Percentiles rank a stretch among this genome's conserved stretches.
Conservation (phyloP, 2,329 filamentous ascomycete species). For the Fulvia fulva region DNA sequence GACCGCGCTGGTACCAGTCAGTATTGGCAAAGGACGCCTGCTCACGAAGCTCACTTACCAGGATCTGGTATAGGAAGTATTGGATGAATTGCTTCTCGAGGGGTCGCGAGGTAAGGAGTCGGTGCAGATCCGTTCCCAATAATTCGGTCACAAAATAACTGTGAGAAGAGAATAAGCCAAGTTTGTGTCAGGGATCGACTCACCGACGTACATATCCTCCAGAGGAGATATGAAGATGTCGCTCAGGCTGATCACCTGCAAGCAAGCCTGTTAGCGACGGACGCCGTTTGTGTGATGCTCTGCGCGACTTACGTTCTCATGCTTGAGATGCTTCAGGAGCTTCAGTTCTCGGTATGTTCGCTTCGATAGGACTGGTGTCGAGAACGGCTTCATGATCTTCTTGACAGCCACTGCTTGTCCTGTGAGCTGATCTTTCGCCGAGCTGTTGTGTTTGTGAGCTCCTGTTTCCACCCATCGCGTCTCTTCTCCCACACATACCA, state of each 20-base stretch:
- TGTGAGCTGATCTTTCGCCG: slow-evolving; percentile 95
- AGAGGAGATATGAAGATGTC: slow-evolving; percentile 99
- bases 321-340: slow-evolving; percentile 89
- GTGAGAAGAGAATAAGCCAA: slow-evolving; percentile 27
- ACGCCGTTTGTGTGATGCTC: not conserved
- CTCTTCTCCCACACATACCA: slow-evolving; percentile 59
- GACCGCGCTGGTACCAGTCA: slow-evolving; percentile 63
- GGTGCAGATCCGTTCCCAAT: slow-evolving; percentile 91
- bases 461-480: not conserved
- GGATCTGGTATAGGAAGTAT: slow-evolving; percentile 98
- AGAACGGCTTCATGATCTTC: slow-evolving; percentile 99
- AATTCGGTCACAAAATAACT: slow-evolving; percentile 99
- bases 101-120: slow-evolving; percentile 87
- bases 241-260: slow-evolving; percentile 86
- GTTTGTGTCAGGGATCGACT: slow-evolving; percentile 26
- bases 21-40: not conserved
- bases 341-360: slow-evolving; percentile 97
- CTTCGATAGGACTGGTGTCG: slow-evolving; percentile 97
- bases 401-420: slow-evolving; percentile 96
- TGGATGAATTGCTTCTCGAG: slow-evolving; percentile 99
- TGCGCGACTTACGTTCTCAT: slow-evolving; percentile 73
- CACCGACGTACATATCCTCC: slow-evolving; percentile 78
- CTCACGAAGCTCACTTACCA: slow-evolving; percentile 57
- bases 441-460: slow-evolving; percentile 53
- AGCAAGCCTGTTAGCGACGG: slow-evolving; percentile 11